phyloP scores from a whole-genome alignment of 768 basidiomycete genomes.

The Fomitopsis serialis region DNA sequence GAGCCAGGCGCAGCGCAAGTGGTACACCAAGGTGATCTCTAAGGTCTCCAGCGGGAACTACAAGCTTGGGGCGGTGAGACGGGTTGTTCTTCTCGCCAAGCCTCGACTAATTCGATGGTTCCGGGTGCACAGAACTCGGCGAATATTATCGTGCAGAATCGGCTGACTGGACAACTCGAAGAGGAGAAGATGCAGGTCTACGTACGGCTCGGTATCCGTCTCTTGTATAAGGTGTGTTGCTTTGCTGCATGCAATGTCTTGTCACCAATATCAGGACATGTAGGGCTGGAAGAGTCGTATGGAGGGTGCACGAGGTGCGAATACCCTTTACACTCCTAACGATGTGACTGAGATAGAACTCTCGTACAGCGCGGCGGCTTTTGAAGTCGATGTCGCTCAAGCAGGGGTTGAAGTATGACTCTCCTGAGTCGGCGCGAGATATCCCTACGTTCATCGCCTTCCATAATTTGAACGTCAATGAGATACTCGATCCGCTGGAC shows the following conservation, averaged over 20 bases:
- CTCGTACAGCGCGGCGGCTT: slow-evolving; percentile 57
- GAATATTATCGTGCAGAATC: slow-evolving; percentile 96
- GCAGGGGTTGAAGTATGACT: slow-evolving; percentile 91
- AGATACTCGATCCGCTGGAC: slow-evolving; percentile 76
- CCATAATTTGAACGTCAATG: slow-evolving; percentile 76
- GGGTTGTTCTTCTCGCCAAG: slow-evolving; percentile 1
- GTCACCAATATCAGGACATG: slow-evolving; percentile 1
- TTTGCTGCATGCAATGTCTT: not conserved
- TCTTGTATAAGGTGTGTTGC: slow-evolving; percentile 71
- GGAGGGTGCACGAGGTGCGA: slow-evolving; percentile 81
- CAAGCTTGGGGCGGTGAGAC: slow-evolving; percentile 79
- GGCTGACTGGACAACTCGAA: slow-evolving; percentile 84
- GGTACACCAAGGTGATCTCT: slow-evolving; percentile 86
- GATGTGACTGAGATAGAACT: not conserved
- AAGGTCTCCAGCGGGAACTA: slow-evolving; percentile 88
- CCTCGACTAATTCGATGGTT: not conserved
- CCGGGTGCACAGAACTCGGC: slow-evolving; percentile 75
- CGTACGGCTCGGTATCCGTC: slow-evolving; percentile 85
- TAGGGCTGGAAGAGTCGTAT: slow-evolving; percentile 81
- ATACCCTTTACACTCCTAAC: not conserved
- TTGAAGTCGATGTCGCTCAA: slow-evolving; percentile 89
- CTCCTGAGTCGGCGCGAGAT: slow-evolving; percentile 75
- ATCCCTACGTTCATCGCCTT: slow-evolving; percentile 89
- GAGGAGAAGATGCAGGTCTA: slow-evolving; percentile 99
- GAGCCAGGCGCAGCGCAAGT: slow-evolving; percentile 94